These are phyloP conservation scores for Kwoniella newhampshirensis DNA, from an alignment of 768 basidiomycete genomes.

Conservation along the genomic window DNA sequence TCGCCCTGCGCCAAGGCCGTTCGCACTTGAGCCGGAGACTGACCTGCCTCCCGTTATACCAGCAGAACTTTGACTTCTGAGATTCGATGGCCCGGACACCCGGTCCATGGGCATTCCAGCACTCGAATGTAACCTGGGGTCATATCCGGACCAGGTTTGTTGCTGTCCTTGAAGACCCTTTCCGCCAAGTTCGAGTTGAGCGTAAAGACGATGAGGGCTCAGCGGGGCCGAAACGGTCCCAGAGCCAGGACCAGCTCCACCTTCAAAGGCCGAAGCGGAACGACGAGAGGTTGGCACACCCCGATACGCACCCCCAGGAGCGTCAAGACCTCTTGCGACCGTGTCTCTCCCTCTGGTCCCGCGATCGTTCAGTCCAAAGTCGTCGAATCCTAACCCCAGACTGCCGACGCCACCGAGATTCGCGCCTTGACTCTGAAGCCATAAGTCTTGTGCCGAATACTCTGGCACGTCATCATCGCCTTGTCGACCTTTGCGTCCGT, in stretches of 20 bases:
- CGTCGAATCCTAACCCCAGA: slow-evolving; percentile 37
- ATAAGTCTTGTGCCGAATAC: slow-evolving; percentile 50
- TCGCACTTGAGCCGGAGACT: not conserved
- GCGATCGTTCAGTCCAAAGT: slow-evolving; percentile 16
- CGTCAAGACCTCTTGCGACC: slow-evolving; percentile 38
- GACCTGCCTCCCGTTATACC: not conserved
- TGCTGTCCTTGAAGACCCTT: slow-evolving; percentile 26
- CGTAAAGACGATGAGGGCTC: slow-evolving; percentile 46
- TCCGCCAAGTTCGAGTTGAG: slow-evolving; percentile 48
- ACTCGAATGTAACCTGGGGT: slow-evolving; percentile 27
- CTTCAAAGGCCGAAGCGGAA: slow-evolving; percentile 25
- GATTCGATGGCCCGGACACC: slow-evolving; percentile 12
- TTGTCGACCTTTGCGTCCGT: slow-evolving; percentile 33
- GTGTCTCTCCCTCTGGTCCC: slow-evolving; percentile 42
- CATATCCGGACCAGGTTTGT: slow-evolving; percentile 20
- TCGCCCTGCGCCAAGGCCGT: not conserved
- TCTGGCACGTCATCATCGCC: slow-evolving; percentile 29
- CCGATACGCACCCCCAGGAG: slow-evolving; percentile 29
- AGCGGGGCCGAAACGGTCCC: slow-evolving; percentile 51
- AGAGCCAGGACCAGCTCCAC: slow-evolving; percentile 31
- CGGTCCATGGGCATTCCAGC: slow-evolving; percentile 32
- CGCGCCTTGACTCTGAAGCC: slow-evolving; percentile 48
- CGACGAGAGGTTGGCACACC: slow-evolving; percentile 17
- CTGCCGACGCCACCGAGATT: slow-evolving; percentile 41
- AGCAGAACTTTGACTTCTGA: not conserved